Base-by-base conservation (phyloP, 805 yeast genomes). In the Wickerhamomyces pijperi region DNA sequence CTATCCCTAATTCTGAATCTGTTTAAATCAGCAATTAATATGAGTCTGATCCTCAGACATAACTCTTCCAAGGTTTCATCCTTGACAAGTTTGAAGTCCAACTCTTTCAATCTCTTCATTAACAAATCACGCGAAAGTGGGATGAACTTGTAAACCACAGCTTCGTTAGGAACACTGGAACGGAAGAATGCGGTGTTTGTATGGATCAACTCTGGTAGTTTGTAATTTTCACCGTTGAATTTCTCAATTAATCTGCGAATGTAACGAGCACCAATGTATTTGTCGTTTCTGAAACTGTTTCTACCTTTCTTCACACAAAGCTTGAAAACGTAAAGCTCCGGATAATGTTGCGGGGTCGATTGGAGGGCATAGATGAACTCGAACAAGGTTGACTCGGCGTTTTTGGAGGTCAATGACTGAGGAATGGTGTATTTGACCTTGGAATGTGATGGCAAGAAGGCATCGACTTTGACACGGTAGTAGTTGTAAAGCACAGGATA, bases 401-500 rank as follows among this genome's bases (percentile, higher is more conserved):
- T 6, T 6, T 31, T 15, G 8, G 33, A 9, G 9, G 4, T 17
- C 19, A 31, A 12, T 15, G 9, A 6, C 19, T 15, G 6, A 8
- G 33, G 33, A 19, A 31, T 21, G 23, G 23, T 9, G 23, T 21
- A 16, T 31, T 31, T 17, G 19, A 5, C 2, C 34, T 18, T 18
- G 36, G 29, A 9, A 25, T 23, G 35, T 31, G 14, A 13, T 19
- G 28, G 15, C 16, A 13, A 16, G 6, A 34, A 21, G 9, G 36
- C 19, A 5, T 35, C 31, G 15, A 40, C 36, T 5, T 19, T 20
- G 4, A 31, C 15, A 6, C n/a, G 29, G 18, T 42, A 40, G 34
- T 42, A 42, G 14, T 32, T 28, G n/a, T 37, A 35, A 11, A 40
- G 33, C 16, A 34, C 41, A 4, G 46, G 44, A 25, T 42, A 45